Evolutionary conservation across 2,329 filamentous ascomycete genomes (phyloP).

Genomic region (Monilinia laxa): DNA sequence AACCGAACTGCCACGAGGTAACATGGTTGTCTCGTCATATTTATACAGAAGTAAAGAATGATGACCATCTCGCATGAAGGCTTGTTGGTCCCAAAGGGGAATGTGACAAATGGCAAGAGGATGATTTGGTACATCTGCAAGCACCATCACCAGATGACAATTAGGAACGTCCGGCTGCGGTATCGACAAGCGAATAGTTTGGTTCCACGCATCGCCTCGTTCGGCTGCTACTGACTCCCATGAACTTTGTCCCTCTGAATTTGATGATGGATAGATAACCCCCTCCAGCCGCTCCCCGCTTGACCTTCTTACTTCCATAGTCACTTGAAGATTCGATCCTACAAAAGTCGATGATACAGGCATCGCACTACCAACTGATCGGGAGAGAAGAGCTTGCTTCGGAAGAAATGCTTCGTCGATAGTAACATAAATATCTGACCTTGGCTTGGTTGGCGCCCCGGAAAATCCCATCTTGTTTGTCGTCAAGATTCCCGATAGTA

Average conservation of each 20-base stretch:
- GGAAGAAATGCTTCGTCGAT: constrained; percentile 76
- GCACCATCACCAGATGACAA: constrained; percentile 84
- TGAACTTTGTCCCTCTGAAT: constrained; percentile 72
- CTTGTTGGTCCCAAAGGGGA: constrained; percentile 88
- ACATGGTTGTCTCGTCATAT: constrained; percentile 86
- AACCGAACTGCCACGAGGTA: constrained; percentile 55
- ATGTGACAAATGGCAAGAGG: constrained; percentile 92
- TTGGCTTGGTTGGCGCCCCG: constrained; percentile 79
- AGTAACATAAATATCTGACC: constrained; percentile 95
- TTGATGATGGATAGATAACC: constrained; percentile 85
- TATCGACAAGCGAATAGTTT: constrained; percentile 80
- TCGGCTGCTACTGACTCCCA: constrained; percentile 85
- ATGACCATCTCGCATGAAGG: constrained; percentile 82
- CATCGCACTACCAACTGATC: constrained; percentile 71
- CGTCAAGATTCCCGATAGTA: constrained; percentile 76
- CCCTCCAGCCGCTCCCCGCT: constrained; percentile 80
- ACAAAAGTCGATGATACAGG: constrained; percentile 61
- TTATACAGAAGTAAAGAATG: constrained; percentile 83
- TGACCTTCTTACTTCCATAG: constrained; percentile 78
- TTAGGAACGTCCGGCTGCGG: constrained; percentile 75
- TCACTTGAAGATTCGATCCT: constrained; percentile 79
- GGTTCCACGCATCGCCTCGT: constrained; percentile 79
- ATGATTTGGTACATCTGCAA: constrained; percentile 81
- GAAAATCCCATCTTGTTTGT: constrained; percentile 93
- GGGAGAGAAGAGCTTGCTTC: constrained; percentile 68